Evolutionary conservation across 306 rosid species (phyloP).

Genomic region (Psophocarpus tetragonolobus): DNA sequence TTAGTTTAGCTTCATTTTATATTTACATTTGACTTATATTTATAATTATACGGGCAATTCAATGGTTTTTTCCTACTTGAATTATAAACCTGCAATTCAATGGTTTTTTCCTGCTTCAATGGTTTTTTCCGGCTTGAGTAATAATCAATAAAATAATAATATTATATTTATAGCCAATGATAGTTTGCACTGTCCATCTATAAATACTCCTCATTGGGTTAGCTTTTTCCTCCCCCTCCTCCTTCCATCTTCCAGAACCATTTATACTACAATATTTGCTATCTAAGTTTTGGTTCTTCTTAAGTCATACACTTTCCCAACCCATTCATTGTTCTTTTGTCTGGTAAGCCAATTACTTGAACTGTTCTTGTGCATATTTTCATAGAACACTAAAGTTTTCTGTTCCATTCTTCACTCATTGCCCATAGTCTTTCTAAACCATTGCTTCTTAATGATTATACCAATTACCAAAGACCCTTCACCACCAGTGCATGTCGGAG

Average conservation of each 20-base stretch:
- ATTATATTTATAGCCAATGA: conserved; percentile 21
- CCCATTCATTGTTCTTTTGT: conserved; percentile 1
- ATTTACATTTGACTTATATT: neutral
- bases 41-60: neutral
- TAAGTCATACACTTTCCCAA: conserved; percentile 21
- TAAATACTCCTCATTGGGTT: conserved; percentile 48
- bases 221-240: conserved; percentile 60
- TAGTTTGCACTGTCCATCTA: conserved; percentile 41
- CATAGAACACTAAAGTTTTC: conserved; percentile 20
- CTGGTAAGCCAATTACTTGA: conserved; percentile 45
- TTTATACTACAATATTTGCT: conserved; percentile 21
- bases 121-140: too few species aligned
- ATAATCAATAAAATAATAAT: neutral
- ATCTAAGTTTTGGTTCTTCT: conserved; percentile 32
- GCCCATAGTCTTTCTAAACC: conserved; percentile 16
- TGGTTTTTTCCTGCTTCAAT: neutral
- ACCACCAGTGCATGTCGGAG: neutral
- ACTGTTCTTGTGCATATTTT: conserved; percentile 7
- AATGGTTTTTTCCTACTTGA: neutral
- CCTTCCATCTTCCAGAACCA: conserved; percentile 32
- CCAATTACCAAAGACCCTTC: neutral
- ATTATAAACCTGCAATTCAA: neutral
- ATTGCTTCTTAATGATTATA: neutral
- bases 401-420: conserved; percentile 10
- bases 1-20: too few species aligned